phyloP scores from a whole-genome alignment of 306 rosid species.

The Cucurbita pepo region DNA sequence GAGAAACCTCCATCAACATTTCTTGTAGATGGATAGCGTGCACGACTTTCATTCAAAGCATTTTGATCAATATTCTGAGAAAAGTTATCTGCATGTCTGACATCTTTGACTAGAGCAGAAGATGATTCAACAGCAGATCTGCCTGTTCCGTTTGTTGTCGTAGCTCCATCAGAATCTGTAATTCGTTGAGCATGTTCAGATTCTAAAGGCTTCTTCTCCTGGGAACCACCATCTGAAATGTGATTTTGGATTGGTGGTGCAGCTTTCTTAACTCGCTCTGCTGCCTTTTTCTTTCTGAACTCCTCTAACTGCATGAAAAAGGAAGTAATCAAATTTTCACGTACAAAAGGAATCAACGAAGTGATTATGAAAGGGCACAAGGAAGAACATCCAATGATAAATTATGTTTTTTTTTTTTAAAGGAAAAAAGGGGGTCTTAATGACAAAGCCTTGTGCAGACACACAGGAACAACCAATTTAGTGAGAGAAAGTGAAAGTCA shows the following conservation, averaged over 20 bases:
- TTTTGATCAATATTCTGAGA: constrained; percentile 25
- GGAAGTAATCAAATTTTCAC: constrained; percentile 1
- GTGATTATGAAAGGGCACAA: neutral
- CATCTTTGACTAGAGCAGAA: constrained; percentile 22
- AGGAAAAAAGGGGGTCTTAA: neutral
- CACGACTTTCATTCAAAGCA: constrained; percentile 14
- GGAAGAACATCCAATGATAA: neutral
- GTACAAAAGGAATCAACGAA: neutral
- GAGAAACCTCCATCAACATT: constrained; percentile 23
- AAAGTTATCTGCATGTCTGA: constrained; percentile 14
- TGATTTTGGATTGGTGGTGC: constrained; percentile 22
- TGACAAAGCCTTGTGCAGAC: neutral
- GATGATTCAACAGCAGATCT: constrained; percentile 19
- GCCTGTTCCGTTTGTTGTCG: constrained; percentile 43
- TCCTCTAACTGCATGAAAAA: constrained; percentile 62
- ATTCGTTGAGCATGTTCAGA: constrained; percentile 35
- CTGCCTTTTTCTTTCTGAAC: constrained; percentile 87
- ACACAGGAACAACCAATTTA: neutral
- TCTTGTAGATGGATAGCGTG: constrained; percentile 10
- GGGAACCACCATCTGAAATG: constrained; percentile 27
- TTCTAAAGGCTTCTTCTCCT: constrained; percentile 46
- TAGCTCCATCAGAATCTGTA: constrained; percentile 43
- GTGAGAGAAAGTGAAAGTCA: neutral
- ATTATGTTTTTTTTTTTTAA: too few relatives aligned
- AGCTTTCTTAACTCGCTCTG: constrained; percentile 61